phyloP scores from a whole-genome alignment of 2,329 filamentous ascomycete species.

The Amauroascus verrucosus region DNA sequence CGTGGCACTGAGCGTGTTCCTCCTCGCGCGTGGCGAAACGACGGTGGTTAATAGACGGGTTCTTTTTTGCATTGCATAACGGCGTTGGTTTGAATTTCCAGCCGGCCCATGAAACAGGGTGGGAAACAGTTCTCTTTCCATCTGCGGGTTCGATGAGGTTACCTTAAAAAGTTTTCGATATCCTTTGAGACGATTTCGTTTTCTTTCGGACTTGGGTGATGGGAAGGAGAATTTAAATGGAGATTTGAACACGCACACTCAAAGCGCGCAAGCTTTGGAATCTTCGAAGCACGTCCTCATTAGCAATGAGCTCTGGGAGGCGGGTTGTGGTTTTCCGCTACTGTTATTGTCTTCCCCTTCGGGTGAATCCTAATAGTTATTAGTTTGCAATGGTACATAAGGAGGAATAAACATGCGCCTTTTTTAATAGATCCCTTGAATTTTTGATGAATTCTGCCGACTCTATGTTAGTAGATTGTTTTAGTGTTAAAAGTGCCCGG shows the following conservation, averaged over 20 bases:
- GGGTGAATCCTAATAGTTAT: slow-evolving; percentile 2
- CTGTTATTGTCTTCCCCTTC: background rate
- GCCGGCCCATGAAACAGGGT: slow-evolving; percentile 1
- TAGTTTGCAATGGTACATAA: slow-evolving; percentile 6
- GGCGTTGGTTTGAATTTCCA: slow-evolving; percentile 13
- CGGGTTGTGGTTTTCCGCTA: background rate
- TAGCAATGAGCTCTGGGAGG: background rate
- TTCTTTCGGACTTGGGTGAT: slow-evolving; percentile 6
- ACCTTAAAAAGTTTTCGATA: slow-evolving; percentile 6
- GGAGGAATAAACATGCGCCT: no score
- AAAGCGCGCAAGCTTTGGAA: background rate
- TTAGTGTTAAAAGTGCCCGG: no score
- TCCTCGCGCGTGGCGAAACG: slow-evolving; percentile 6
- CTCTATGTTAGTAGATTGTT: no score
- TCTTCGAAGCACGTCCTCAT: slow-evolving; percentile 3
- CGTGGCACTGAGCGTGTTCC: background rate
- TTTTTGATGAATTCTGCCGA: no score
- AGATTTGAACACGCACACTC: slow-evolving; percentile 7
- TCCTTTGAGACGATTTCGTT: slow-evolving; percentile 4
- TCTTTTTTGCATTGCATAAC: slow-evolving; percentile 11
- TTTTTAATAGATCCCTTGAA: no score
- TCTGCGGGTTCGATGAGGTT: slow-evolving; percentile 4
- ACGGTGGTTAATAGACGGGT: slow-evolving; percentile 12
- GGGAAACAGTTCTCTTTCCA: slow-evolving; percentile 6
- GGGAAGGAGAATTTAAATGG: slow-evolving; percentile 2